These are phyloP conservation scores for Abelmoschus esculentus DNA, from an alignment of 345 rosid genomes.

Conservation along the genomic window DNA sequence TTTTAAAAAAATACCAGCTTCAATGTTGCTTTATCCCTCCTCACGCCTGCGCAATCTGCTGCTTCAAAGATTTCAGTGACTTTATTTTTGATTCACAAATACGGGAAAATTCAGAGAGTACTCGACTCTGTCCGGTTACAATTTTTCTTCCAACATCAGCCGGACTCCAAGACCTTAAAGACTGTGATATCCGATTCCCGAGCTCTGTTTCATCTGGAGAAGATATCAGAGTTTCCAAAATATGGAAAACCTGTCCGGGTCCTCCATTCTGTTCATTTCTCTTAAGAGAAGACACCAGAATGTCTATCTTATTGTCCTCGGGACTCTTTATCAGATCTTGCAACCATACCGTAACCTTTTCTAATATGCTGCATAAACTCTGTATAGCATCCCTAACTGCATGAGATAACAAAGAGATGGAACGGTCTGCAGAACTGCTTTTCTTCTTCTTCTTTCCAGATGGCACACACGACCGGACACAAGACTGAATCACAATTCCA, in stretches of 20 bases:
- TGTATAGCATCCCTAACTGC: constrained; percentile 47
- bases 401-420: constrained; percentile 30
- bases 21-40: neutral
- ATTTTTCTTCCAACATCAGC: constrained; percentile 51
- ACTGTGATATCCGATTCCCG: constrained; percentile 49
- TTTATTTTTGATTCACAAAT: constrained; percentile 63
- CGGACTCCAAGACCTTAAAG: constrained; percentile 57
- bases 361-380: constrained; percentile 31
- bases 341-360: constrained; percentile 51
- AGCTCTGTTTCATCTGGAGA: constrained; percentile 40
- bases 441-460: constrained; percentile 95
- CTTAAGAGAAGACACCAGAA: constrained; percentile 34
- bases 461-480: constrained; percentile 58
- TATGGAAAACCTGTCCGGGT: constrained; percentile 58
- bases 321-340: constrained; percentile 33
- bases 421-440: constrained; percentile 43
- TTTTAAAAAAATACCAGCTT: neutral
- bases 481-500: constrained; percentile 61
- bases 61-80: constrained; percentile 39
- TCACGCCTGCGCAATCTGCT: constrained; percentile 43
- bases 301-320: constrained; percentile 55
- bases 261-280: constrained; percentile 38
- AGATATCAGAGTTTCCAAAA: constrained; percentile 36
- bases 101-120: constrained; percentile 41
- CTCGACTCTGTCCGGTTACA: constrained; percentile 31